A percentile compares a stretch with the other conserved stretches of the same genome.
These are phyloP conservation scores for Alternaria sp. DNA, from an alignment of 2,329 filamentous ascomycete species.

Conservation along the genomic window DNA sequence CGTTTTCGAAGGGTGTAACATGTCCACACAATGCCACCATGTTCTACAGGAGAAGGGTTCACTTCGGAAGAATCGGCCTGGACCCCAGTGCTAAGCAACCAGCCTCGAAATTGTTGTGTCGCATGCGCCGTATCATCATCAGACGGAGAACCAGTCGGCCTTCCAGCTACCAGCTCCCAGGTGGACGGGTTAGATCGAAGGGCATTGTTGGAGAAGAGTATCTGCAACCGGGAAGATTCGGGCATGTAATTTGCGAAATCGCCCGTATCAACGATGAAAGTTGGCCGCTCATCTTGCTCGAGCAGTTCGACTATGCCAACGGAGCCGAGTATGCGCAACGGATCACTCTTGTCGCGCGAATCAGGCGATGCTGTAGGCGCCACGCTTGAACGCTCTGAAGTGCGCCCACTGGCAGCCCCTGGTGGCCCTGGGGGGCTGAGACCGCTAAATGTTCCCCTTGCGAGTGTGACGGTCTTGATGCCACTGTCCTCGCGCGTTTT, in stretches of 20 bases:
- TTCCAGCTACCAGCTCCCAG: slow-evolving; percentile 65
- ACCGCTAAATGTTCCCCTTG: slow-evolving; percentile 56
- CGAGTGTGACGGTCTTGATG: slow-evolving; percentile 62
- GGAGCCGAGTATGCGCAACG: slow-evolving; percentile 66
- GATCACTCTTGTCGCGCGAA: slow-evolving; percentile 57
- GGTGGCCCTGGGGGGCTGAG: slow-evolving; percentile 48
- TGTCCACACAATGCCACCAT: slow-evolving; percentile 74
- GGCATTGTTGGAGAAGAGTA: slow-evolving; percentile 74
- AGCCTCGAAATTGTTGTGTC: slow-evolving; percentile 69
- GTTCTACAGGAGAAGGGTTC: slow-evolving; percentile 60
- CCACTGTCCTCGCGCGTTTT: slow-evolving; percentile 61
- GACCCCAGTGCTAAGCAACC: slow-evolving; percentile 68
- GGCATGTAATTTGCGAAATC: slow-evolving; percentile 65
- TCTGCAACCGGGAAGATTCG: slow-evolving; percentile 60
- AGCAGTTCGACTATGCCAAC: slow-evolving; percentile 76
- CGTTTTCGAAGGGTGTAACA: slow-evolving; percentile 74
- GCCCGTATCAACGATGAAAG: slow-evolving; percentile 76
- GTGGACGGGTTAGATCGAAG: slow-evolving; percentile 67
- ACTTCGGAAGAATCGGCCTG: slow-evolving; percentile 64
- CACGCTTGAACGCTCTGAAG: slow-evolving; percentile 64
- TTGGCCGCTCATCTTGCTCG: slow-evolving; percentile 79
- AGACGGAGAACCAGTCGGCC: slow-evolving; percentile 33
- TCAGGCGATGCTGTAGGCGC: slow-evolving; percentile 63
- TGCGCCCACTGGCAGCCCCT: slow-evolving; percentile 64
- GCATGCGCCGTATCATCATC: slow-evolving; percentile 51